Evolutionary conservation across 2,329 filamentous ascomycete species (phyloP).

Genomic region (Keithomyces neogunnii): DNA sequence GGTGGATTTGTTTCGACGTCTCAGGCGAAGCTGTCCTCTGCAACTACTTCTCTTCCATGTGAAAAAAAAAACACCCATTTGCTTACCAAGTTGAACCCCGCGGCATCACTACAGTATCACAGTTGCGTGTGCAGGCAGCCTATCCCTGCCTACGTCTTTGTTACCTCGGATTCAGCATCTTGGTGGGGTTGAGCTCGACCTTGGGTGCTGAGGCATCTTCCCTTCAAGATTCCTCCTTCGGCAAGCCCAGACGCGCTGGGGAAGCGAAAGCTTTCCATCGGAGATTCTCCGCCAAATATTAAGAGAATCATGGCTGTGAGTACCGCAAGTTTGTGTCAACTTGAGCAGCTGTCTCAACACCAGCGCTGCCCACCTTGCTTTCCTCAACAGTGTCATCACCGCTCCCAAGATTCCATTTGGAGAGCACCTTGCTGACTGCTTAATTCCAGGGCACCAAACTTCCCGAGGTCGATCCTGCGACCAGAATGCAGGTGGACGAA

Average conservation of each 20-base stretch:
- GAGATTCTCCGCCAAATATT: slow-evolving; percentile 46
- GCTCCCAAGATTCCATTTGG: not conserved
- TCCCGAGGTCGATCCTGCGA: slow-evolving; percentile 53
- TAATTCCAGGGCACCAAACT: slow-evolving; percentile 39
- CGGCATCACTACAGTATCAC: not conserved
- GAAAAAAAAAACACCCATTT: not conserved
- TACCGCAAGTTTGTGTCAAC: slow-evolving; percentile 10
- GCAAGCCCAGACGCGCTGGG: slow-evolving; percentile 43
- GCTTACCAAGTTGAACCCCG: not conserved
- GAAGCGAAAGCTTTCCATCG: slow-evolving; percentile 59
- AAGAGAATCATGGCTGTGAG: slow-evolving; percentile 57
- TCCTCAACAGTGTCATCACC: no score
- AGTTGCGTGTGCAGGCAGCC: not conserved
- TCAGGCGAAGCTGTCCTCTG: not conserved
- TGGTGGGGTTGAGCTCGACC: slow-evolving; percentile 27
- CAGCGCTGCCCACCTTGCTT: not conserved
- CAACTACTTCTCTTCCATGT: not conserved
- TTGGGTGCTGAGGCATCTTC: slow-evolving; percentile 21
- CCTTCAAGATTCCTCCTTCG: slow-evolving; percentile 26
- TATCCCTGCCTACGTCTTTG: not conserved
- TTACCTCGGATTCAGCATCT: slow-evolving; percentile 1
- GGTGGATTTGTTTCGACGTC: not conserved
- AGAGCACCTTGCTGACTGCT: slow-evolving; percentile 6
- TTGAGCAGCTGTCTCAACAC: not conserved
- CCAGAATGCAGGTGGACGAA: slow-evolving; percentile 57